Evolutionary conservation across 2,329 filamentous ascomycete genomes (phyloP), one percentile per base, ranked within the genome.

Genomic region (Triangularia verruculosa): DNA sequence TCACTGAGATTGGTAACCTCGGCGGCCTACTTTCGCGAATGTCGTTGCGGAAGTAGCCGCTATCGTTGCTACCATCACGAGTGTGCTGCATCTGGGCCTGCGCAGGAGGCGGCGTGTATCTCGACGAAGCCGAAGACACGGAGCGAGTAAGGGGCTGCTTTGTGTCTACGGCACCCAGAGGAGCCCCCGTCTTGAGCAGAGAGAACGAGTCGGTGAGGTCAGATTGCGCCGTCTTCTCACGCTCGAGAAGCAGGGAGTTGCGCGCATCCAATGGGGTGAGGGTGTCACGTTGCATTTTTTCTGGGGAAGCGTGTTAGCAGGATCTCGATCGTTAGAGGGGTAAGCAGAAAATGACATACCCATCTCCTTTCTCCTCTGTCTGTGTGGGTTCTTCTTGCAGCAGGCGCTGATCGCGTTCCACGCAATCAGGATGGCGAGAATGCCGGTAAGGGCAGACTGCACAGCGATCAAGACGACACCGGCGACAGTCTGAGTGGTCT

Each of bases 401-500:
- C 89, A 93, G 59, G 88, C 84, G 70, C 92, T 90, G 73, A 97
- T 86, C 55, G 92, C 92, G 73, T 98, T 98, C 79, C 93, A 91
- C 11, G 86, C 85, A 70, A 99, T 96, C 28, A 98, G 82, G 59
- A 98, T 90, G 3, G 92, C 93, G 62, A 99, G 82, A 24, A 92
- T 77, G 66, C 85, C 93, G 5, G 93, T 96, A 69, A 99, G 79
- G 0, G 89, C 85, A 0, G 91, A 91, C 78, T 99, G 95, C 4
- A 98, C 84, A n/a, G 89, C 92, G 69, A 98, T 95, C 64, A 99
- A 83, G 15, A 93, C 91, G n/a, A 98, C 86, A 61, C 95, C 95
- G 15, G 92, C 94, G 57, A 98, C 86, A 0, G 95, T 98, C 80
- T 97, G 92, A 9, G 94, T 97, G 9, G 93, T 96, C 76, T 97